Conservation (phyloP, 2,329 filamentous ascomycete genomes). For the Fusarium incarnatum region DNA sequence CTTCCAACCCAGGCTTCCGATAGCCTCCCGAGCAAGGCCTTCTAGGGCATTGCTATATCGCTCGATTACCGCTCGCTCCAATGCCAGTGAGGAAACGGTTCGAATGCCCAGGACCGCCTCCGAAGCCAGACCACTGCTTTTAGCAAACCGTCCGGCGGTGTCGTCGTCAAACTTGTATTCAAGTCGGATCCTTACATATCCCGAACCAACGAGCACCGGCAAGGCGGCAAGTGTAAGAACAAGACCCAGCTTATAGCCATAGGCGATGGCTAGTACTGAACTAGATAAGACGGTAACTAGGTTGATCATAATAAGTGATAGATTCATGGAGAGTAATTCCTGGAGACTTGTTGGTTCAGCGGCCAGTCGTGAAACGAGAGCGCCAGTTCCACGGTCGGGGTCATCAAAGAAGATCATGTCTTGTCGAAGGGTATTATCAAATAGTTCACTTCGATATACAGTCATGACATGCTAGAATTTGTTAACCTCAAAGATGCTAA, state of each 20-base stretch:
- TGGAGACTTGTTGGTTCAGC: constrained; percentile 60
- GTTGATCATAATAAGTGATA: constrained; percentile 60
- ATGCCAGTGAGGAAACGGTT: constrained; percentile 61
- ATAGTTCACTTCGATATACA: constrained; percentile 54
- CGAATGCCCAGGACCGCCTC: constrained; percentile 63
- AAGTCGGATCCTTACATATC: constrained; percentile 62
- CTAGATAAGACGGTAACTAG: constrained; percentile 59
- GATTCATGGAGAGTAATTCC: constrained; percentile 62
- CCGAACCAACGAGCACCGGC: constrained; percentile 58
- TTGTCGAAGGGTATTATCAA: constrained; percentile 65
- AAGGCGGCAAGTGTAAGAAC: constrained; percentile 60
- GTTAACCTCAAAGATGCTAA: background rate
- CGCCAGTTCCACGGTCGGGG: constrained; percentile 53
- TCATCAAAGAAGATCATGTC: constrained; percentile 63
- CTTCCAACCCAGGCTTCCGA: constrained; percentile 51
- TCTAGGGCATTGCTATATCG: constrained; percentile 51
- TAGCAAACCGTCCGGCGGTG: constrained; percentile 57
- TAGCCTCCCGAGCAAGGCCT: constrained; percentile 48
- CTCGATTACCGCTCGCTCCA: constrained; percentile 57
- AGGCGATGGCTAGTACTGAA: constrained; percentile 58
- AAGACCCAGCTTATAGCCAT: constrained; percentile 64
- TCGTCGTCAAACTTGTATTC: constrained; percentile 60
- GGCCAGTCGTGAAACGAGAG: constrained; percentile 54
- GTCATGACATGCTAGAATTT: constrained; percentile 47
- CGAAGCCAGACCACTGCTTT: constrained; percentile 61